phyloP scores from a whole-genome alignment of 2,329 filamentous ascomycete genomes.

The Penicillium corylophilum region DNA sequence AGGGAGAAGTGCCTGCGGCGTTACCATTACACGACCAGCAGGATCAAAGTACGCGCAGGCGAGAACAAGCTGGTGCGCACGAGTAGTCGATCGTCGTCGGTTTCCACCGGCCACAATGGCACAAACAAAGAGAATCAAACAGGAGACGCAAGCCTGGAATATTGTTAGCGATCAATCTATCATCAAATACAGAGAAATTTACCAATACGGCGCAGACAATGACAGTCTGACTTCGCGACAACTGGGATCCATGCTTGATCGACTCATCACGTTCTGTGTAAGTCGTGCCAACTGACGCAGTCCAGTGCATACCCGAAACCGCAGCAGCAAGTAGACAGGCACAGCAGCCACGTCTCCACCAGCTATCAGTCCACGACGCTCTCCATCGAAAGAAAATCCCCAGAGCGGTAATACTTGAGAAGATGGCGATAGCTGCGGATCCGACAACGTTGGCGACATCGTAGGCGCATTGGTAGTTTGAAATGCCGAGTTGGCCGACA shows the following conservation, averaged over 20 bases:
- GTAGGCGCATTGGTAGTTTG: constrained; percentile 71
- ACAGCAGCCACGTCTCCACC: constrained; percentile 70
- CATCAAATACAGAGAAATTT: constrained; percentile 35
- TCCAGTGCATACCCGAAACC: constrained; percentile 87
- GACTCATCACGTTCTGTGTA: constrained; percentile 60
- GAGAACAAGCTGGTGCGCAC: constrained; percentile 61
- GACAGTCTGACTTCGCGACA: constrained; percentile 64
- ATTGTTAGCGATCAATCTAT: constrained; percentile 7
- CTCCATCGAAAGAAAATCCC: constrained; percentile 75
- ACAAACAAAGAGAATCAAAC: constrained; percentile 57
- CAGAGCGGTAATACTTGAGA: constrained; percentile 68
- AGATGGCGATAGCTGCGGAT: constrained; percentile 69
- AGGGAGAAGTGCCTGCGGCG: constrained; percentile 44
- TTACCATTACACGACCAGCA: constrained; percentile 47
- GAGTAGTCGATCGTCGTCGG: constrained; percentile 55
- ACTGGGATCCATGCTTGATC: constrained; percentile 37
- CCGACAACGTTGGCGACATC: constrained; percentile 61
- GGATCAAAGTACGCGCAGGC: constrained; percentile 47
- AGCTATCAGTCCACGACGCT: constrained; percentile 72
- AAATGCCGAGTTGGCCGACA: constrained; percentile 77
- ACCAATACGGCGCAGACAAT: constrained; percentile 72
- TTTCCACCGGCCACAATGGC: constrained; percentile 56
- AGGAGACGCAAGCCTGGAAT: constrained; percentile 57
- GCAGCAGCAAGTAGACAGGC: constrained; percentile 68
- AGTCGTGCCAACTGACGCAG: constrained; percentile 67